Base-by-base conservation (phyloP, 176 grass and related monocot species). In the Oryza glaberrima region DNA sequence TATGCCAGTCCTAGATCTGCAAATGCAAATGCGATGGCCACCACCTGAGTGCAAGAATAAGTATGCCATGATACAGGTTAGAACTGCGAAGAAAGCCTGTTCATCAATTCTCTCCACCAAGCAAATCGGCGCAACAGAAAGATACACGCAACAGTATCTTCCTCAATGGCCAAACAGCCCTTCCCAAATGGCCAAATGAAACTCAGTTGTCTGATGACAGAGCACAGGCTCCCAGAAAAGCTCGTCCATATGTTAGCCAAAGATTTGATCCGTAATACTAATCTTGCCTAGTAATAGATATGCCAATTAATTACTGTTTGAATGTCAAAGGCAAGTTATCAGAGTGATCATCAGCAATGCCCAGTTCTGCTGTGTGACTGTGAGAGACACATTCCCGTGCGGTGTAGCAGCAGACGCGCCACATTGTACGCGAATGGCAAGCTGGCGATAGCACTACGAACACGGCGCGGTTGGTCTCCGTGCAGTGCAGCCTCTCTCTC, bases 1-100 rank as follows among this genome's bases (percentile, higher is more conserved):
- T 23, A 73, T 81, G 19, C 7, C 7, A 70, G 16, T 75, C 64
- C 30, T 84, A 65, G 81, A 83, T 79, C 68, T 17, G 23, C 47
- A 32, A 16, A 58, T n/a, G 19, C 16, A 58, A 8, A 48, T 23
- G 28, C 61, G 11, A 11, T 23, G 11, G 49, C 1, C 65, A 65
- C 32, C 70, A 43, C 13, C 28, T 76, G 28, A 49, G n/a, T 70
- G 49, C 7, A 34, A 2, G 30, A 51, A 41, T 65, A 73, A 26
- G 28, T 28, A 56, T 60, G 61, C n/a, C 41, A 52, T 40, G 16
- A 25, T 11, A 46, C 47, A 44, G 2, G 22, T 58, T 12, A 84
- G 47, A 16, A 75, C 16, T 38, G 7, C 32, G 17, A 48, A 60
- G 0, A 46, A 32, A 67, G 3, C 0, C 11, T 1, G 38, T 10